Evolutionary conservation across 306 rosid genomes (phyloP).

Genomic region (Pterocarpus santalinus): DNA sequence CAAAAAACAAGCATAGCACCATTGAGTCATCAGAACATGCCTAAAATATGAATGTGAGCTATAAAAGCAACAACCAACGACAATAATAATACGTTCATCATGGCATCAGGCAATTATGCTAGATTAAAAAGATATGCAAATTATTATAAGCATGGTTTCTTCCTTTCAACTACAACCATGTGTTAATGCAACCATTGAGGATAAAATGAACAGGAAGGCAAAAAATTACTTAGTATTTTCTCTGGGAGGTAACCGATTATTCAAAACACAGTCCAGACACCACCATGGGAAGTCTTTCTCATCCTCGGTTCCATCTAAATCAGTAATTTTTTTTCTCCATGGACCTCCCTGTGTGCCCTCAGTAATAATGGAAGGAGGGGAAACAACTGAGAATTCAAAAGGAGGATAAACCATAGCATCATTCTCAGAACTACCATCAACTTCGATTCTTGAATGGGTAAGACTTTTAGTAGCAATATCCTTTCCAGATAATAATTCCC

Average conservation of each 20-base stretch:
- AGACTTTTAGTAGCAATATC: constrained; percentile 77
- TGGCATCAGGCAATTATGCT: constrained; percentile 25
- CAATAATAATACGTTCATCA: background rate
- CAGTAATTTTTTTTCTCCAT: constrained; percentile 93
- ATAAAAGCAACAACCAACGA: background rate
- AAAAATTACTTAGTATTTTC: constrained; percentile 89
- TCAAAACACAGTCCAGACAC: constrained; percentile 92
- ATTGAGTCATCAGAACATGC: constrained; percentile 32
- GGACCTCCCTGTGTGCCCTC: constrained; percentile 98
- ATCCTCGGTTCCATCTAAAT: constrained; percentile 92
- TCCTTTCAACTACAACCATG: constrained; percentile 30
- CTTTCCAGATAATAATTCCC: constrained; percentile 83
- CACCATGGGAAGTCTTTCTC: constrained; percentile 98
- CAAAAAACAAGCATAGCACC: constrained; percentile 25
- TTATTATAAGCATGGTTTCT: constrained; percentile 29
- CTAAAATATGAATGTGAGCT: constrained; percentile 14
- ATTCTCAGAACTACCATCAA: constrained; percentile 79
- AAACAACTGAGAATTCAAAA: constrained; percentile 82
- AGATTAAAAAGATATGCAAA: constrained; percentile 35
- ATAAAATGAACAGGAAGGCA: constrained; percentile 38
- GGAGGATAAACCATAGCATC: constrained; percentile 94
- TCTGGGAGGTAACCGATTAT: constrained; percentile 89
- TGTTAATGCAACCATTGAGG: constrained; percentile 13
- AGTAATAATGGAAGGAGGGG: constrained; percentile 91
- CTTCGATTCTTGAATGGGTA: constrained; percentile 82